Base-by-base conservation (phyloP, 108 stramenopile genomes). In the Cyclotella cryptica region DNA sequence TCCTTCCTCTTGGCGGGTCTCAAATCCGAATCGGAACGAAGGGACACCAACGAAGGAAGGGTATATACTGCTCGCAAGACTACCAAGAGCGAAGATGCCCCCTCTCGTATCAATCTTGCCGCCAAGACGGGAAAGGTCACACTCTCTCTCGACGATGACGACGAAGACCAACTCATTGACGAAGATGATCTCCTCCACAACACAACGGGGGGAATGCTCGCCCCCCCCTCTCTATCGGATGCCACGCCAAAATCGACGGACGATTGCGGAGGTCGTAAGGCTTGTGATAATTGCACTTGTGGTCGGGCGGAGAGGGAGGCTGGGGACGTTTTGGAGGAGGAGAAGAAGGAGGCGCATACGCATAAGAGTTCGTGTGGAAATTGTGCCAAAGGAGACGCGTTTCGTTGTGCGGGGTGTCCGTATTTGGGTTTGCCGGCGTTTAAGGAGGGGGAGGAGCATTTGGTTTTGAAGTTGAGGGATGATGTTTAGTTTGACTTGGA, bases 211-310 rank as follows among this genome's bases (percentile, higher is more conserved):
- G 61, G 70, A 22, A 47, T 86, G 65, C 73, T 88, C 21, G 88
- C 87, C 13, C 88, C 92, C 35, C 89, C 89, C 1, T 86, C 90
- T 0, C 63, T 77, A 10, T 79, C 88, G 46, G 66, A 62, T 30
- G 69, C 72, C 2, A 66, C 69, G 19, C 69, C 75, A 13, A 72
- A 71, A 12, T 81, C 79, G 17, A 65, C 26, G 21, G 88, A 89
- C 64, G 94, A 96, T 75, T 96, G 95, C 73, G 82, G 82, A 46
- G 95, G 95, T 41, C 83, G 95, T 28, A 88, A 88, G 64, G 92
- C 98, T 17, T 99, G 98, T 88, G 96, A 93, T 74, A 88, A 99
- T 81, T 99, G 98, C 83, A 90, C 96, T n/a, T 99, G 98, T 81
- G 98, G 98, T 13, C 81, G 97, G 17, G 92, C 92, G 7, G 96